Evolutionary conservation across 371 early-diverging fungal genomes (phyloP), one percentile per base, ranked within the genome.

Genomic region (Paramicrosporidium saccamoebae): DNA sequence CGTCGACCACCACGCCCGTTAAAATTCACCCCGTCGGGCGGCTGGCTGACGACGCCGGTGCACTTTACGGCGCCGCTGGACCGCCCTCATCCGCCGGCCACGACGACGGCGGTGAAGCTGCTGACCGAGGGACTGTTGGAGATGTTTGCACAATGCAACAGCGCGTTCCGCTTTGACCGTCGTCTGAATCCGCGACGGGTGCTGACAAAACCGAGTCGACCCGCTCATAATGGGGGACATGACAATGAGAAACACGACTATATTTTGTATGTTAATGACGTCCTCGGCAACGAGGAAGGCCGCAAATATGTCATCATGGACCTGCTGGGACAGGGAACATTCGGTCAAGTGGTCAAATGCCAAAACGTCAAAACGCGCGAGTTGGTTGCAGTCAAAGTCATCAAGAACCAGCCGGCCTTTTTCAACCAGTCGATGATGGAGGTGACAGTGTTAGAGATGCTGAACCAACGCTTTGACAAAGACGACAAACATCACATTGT

Each of bases 261-360:
- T 38, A 77, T 90, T 25, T 46, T 90, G 16, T 74, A 72, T 41
- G 88, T 84, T 18, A 73, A 79, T 37, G 84, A 84, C 33, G 57
- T 75, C 5, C 42, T 90, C 4, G 86, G 88, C 2, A 48, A 51
- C 11, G 58, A 58, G 23, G 69, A 66, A 17, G 63, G 72, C 4
- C 64, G 67, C 27, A 63, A 74, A 68, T 78, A 78, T 42, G 41
- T 58, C 15, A 75, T 90, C 23, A 29, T 75, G 22, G 88, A 84
- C 36, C 46, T 73, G 12, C 47, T 96, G 20, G 97, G 97, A 0
- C 66, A 64, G 41, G 97, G 97, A 5, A 92, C 94, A 0, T 96
- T 90, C 56, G 92, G 97, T 0, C 88, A 92, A 44, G 97, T 96
- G 0, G 84, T 73, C 9, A 78, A 75, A 41, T 92, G 88, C 35